A percentile compares a stretch with the other conserved stretches of the same genome.
Evolutionary conservation across 257 asterid species (phyloP).

Genomic region (Thymus quinquecostatus): DNA sequence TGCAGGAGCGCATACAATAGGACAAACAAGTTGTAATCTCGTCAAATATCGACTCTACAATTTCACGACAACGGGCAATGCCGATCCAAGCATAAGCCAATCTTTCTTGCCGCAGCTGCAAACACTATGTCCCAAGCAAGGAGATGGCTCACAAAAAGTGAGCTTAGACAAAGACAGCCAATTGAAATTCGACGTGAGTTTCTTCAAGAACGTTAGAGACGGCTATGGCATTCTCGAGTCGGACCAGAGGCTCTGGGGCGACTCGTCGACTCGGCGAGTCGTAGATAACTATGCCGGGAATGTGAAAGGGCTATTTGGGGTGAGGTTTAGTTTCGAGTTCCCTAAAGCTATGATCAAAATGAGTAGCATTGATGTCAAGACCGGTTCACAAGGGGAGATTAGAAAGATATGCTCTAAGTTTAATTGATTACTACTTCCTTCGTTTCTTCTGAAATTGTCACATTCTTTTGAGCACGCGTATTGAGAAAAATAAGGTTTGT

Average conservation of each 20-base stretch:
- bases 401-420: conserved; percentile 58
- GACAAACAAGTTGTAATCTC: conserved; percentile 59
- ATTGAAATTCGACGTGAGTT: conserved; percentile 55
- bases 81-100: conserved; percentile 68
- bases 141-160: conserved; percentile 51
- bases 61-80: conserved; percentile 65
- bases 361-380: conserved; percentile 71
- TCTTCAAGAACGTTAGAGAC: conserved; percentile 68
- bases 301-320: conserved; percentile 58
- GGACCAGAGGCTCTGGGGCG: conserved; percentile 75
- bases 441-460: too few species aligned
- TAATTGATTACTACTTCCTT: conserved; percentile 32
- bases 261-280: conserved; percentile 43
- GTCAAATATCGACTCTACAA: conserved; percentile 66
- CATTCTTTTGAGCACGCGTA: too few species aligned
- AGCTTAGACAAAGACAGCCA: conserved; percentile 57
- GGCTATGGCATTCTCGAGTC: conserved; percentile 75
- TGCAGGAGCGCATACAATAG: conserved; percentile 76
- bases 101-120: conserved; percentile 49
- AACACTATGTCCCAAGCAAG: conserved; percentile 52
- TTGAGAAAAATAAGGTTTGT: too few species aligned
- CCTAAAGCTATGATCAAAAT: conserved; percentile 72
- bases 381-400: conserved; percentile 65
- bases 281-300: conserved; percentile 71
- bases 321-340: conserved; percentile 59